Evolutionary conservation across 257 asterid genomes (phyloP).

Genomic region (Nicotiana obtusifolia): DNA sequence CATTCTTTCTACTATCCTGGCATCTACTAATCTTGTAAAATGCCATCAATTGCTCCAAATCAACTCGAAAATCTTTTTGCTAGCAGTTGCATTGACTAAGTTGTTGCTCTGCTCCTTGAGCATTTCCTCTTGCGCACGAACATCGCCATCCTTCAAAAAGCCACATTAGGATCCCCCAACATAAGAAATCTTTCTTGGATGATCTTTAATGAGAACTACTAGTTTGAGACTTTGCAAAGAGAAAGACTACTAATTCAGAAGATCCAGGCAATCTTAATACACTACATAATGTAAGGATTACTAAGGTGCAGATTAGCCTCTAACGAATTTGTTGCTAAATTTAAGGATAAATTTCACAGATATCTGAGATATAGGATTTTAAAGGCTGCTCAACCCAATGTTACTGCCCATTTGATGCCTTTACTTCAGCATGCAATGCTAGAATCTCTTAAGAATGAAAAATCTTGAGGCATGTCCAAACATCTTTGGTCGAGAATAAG

Average conservation of each 20-base stretch:
- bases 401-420: background rate
- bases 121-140: conserved; percentile 79
- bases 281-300: background rate
- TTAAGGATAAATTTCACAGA: background rate
- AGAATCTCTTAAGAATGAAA: background rate
- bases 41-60: conserved; percentile 59
- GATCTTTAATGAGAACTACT: background rate
- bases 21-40: background rate
- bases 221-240: background rate
- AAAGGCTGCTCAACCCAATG: background rate
- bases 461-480: background rate
- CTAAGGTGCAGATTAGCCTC: background rate
- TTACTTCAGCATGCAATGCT: background rate
- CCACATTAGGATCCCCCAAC: background rate
- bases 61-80: conserved; percentile 77
- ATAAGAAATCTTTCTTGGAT: background rate
- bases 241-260: background rate
- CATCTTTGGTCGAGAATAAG: background rate
- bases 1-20: background rate
- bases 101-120: conserved; percentile 74
- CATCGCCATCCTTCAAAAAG: conserved; percentile 56
- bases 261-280: background rate
- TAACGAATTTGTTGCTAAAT: background rate
- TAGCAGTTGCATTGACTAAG: conserved; percentile 61
- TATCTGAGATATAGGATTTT: background rate